Percentiles rank a stretch among this genome's conserved stretches.
These are phyloP conservation scores for Chytriomyces confervae DNA, from an alignment of 192 early-diverging fungal genomes.

Conservation along the genomic window DNA sequence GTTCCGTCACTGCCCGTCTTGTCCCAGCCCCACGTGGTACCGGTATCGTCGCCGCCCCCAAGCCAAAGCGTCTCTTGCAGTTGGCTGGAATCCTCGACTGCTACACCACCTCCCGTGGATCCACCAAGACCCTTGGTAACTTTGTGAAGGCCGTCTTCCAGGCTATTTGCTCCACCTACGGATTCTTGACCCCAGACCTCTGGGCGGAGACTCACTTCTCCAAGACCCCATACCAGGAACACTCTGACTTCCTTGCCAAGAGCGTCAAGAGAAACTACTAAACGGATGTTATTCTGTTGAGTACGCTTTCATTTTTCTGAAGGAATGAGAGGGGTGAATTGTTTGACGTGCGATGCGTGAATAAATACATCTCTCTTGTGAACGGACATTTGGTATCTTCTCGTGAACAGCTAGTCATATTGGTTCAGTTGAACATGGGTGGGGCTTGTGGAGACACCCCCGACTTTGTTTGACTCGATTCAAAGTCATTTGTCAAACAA, in stretches of 20 bases:
- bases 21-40: conserved; percentile 99
- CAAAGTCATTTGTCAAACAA: no score
- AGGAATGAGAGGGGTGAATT: neutral
- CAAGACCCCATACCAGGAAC: conserved; percentile 86
- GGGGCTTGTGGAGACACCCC: no score
- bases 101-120: conserved; percentile 96
- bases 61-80: conserved; percentile 96
- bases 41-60: conserved; percentile 95
- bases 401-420: no score
- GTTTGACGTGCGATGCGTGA: no score
- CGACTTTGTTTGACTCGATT: no score
- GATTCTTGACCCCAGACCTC: conserved; percentile 95
- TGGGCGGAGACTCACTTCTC: conserved; percentile 91
- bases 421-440: no score
- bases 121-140: conserved; percentile 98
- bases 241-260: conserved; percentile 57
- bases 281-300: neutral
- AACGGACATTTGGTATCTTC: no score
- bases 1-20: conserved; percentile 89
- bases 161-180: conserved; percentile 96
- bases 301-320: neutral
- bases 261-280: conserved; percentile 49
- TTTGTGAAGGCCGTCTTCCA: conserved; percentile 99
- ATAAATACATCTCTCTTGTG: no score
- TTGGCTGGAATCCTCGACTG: conserved; percentile 97